A percentile compares a stretch with the other conserved stretches of the same genome.
These are phyloP conservation scores for Scheffersomyces coipomensis DNA, from an alignment of 805 yeast species.

Conservation along the genomic window DNA sequence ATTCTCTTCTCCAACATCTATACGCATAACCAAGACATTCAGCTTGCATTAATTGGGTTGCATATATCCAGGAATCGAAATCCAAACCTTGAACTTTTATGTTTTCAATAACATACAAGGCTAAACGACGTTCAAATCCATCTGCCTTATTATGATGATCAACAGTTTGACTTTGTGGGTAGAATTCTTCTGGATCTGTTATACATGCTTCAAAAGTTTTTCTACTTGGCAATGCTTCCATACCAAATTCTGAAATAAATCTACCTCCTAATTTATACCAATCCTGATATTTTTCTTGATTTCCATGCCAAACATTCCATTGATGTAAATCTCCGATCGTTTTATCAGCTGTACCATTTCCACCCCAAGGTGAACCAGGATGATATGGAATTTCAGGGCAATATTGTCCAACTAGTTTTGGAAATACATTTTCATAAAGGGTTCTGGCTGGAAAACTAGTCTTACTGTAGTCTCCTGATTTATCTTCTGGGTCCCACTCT, in stretches of 20 bases:
- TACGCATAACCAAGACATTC: conserved; percentile 50
- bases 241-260: conserved; percentile 55
- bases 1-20: conserved; percentile 45
- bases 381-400: conserved; percentile 34
- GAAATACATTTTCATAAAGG: conserved; percentile 39
- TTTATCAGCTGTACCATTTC: conserved; percentile 30
- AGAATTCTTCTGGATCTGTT: conserved; percentile 34
- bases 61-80: conserved; percentile 44
- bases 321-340: conserved; percentile 52
- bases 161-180: conserved; percentile 44
- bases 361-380: conserved; percentile 52
- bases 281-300: conserved; percentile 47
- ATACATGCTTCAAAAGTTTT: conserved; percentile 36
- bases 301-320: conserved; percentile 60
- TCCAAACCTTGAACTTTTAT: conserved; percentile 32
- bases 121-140: conserved; percentile 46
- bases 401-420: conserved; percentile 25
- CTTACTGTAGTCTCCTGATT: conserved; percentile 24
- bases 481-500: conserved; percentile 24
- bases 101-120: conserved; percentile 47
- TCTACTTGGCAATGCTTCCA: conserved; percentile 44
- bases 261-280: conserved; percentile 48
- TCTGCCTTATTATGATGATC: conserved; percentile 51
- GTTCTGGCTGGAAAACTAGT: conserved; percentile 44
- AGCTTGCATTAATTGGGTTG: conserved; percentile 53